These are phyloP conservation scores for Pleurostoma richardsiae DNA, from an alignment of 2,329 filamentous ascomycete species.

Conservation along the genomic window DNA sequence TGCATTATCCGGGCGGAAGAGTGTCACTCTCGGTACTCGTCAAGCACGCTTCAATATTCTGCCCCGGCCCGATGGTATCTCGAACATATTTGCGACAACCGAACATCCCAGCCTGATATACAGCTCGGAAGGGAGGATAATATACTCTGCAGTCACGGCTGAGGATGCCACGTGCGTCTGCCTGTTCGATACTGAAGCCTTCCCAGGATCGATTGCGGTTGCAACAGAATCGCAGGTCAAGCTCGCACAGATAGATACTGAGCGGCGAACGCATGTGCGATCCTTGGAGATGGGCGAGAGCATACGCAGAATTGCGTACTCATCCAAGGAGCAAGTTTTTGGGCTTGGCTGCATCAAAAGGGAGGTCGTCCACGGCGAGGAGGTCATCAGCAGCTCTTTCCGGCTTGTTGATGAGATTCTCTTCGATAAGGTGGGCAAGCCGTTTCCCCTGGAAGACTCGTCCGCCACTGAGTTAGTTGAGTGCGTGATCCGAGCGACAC, in stretches of 20 bases:
- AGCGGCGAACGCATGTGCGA: conserved; percentile 84
- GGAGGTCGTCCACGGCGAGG: conserved; percentile 63
- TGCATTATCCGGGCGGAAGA: conserved; percentile 68
- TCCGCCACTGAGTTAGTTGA: conserved; percentile 69
- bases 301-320: conserved; percentile 83
- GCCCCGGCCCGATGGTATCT: conserved; percentile 61
- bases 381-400: conserved; percentile 75
- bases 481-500: conserved; percentile 71
- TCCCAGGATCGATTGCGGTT: conserved; percentile 74
- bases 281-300: conserved; percentile 75
- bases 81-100: conserved; percentile 86
- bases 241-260: conserved; percentile 75
- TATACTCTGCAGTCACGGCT: conserved; percentile 91
- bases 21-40: conserved; percentile 78
- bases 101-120: conserved; percentile 95
- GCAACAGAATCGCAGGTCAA: conserved; percentile 73
- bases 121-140: conserved; percentile 76
- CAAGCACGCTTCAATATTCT: conserved; percentile 78
- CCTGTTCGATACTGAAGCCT: conserved; percentile 76
- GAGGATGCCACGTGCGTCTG: conserved; percentile 80
- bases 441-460: conserved; percentile 52
- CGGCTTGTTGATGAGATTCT: conserved; percentile 86
- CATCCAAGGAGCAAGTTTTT: conserved; percentile 71
- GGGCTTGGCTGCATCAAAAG: conserved; percentile 81
- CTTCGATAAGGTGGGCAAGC: conserved; percentile 71